These are phyloP conservation scores for Uncinocarpus reesii DNA, from an alignment of 2,329 filamentous ascomycete species.

Conservation along the genomic window DNA sequence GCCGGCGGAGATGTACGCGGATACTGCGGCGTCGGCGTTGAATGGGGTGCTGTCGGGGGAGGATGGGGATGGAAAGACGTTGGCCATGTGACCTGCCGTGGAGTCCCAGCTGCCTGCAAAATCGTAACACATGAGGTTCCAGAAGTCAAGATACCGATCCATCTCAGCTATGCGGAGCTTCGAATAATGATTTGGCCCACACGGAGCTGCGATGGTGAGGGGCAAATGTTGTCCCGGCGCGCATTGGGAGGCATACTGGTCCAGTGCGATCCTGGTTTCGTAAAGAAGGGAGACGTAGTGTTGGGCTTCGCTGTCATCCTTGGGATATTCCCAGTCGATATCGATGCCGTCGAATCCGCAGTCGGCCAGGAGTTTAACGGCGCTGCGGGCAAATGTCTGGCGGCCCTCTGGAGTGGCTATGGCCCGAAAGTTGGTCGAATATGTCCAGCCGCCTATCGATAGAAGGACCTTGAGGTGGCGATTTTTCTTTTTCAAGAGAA, in stretches of 20 bases:
- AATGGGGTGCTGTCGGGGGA: slow-evolving; percentile 64
- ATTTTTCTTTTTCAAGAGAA: slow-evolving; percentile 62
- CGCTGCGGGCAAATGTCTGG: slow-evolving; percentile 54
- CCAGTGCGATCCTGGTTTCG: slow-evolving; percentile 24
- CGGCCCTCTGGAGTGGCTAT: slow-evolving; percentile 51
- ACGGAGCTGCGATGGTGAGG: slow-evolving; percentile 39
- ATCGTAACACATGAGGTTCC: slow-evolving; percentile 71
- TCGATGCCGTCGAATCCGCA: slow-evolving; percentile 54
- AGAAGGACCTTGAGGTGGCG: slow-evolving; percentile 69
- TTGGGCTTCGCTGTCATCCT: slow-evolving; percentile 26
- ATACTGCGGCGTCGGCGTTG: slow-evolving; percentile 60
- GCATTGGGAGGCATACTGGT: slow-evolving; percentile 18
- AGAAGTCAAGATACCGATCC: slow-evolving; percentile 42
- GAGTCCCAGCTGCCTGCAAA: slow-evolving; percentile 75
- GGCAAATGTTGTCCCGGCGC: slow-evolving; percentile 35
- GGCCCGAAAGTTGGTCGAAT: slow-evolving; percentile 65
- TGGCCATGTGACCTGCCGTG: slow-evolving; percentile 65
- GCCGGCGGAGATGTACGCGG: slow-evolving; percentile 57
- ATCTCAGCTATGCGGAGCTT: slow-evolving; percentile 37
- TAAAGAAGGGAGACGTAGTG: slow-evolving; percentile 31
- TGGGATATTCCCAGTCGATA: slow-evolving; percentile 37
- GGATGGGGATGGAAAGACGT: slow-evolving; percentile 52
- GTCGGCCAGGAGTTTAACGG: slow-evolving; percentile 64
- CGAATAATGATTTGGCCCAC: slow-evolving; percentile 36
- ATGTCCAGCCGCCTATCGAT: slow-evolving; percentile 74